These are phyloP conservation scores for Ascocoryne sarcoides DNA, from an alignment of 2,329 filamentous ascomycete species.

Conservation along the genomic window DNA sequence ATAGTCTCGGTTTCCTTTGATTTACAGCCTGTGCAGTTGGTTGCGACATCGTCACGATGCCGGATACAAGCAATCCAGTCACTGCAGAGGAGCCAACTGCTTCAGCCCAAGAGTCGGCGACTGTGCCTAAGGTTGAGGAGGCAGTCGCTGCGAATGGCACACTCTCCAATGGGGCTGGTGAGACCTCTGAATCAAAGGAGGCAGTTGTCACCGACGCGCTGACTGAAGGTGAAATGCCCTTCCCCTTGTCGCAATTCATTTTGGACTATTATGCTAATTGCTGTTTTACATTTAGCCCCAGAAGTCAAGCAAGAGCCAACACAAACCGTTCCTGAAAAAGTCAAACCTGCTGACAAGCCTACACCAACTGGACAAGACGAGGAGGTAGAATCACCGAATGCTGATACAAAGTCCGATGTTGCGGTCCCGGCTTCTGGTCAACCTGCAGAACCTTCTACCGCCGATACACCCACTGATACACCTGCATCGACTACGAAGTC, in stretches of 20 bases:
- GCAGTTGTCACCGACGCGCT: conserved; percentile 22
- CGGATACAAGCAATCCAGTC: too few relatives aligned
- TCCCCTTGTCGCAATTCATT: conserved; percentile 6
- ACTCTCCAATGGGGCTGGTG: conserved; percentile 13
- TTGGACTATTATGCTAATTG: conserved; percentile 13
- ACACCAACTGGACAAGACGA: conserved; percentile 20
- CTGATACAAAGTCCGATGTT: conserved; percentile 24
- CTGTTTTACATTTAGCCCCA: conserved; percentile 15
- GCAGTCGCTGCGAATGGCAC: conserved; percentile 14
- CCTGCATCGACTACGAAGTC: conserved; percentile 36
- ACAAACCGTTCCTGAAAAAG: conserved; percentile 13
- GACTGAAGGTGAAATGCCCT: conserved; percentile 17
- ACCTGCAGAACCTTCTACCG: too few relatives aligned
- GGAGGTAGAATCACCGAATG: conserved; percentile 25
- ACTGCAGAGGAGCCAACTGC: too few relatives aligned
- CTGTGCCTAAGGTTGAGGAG: too few relatives aligned
- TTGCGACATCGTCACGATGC: too few relatives aligned
- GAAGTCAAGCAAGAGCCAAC: conserved; percentile 17
- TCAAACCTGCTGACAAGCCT: conserved; percentile 17
- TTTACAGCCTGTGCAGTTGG: too few relatives aligned
- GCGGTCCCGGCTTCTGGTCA: conserved; percentile 20
- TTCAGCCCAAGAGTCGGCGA: too few relatives aligned
- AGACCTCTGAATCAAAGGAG: conserved; percentile 8
- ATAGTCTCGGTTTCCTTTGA: too few relatives aligned
- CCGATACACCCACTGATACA: conserved; percentile 30